phyloP scores from a whole-genome alignment of 2,329 filamentous ascomycete species.

The Pochonia chlamydosporia region DNA sequence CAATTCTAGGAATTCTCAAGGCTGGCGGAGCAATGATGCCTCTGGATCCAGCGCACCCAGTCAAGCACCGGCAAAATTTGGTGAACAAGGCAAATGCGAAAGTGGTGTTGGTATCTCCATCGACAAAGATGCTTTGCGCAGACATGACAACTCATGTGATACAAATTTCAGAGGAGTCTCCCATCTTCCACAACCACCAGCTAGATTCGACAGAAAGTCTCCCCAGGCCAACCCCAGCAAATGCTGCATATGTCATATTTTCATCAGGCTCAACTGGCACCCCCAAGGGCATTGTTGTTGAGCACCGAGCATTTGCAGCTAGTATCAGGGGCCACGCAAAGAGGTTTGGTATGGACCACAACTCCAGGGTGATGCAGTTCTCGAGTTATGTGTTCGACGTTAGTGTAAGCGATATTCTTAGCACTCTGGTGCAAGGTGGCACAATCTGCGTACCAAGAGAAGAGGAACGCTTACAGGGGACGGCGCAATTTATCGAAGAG shows the following conservation, averaged over 20 bases:
- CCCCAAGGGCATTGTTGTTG: background rate
- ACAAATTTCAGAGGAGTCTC: too few relatives aligned
- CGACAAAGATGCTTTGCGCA: too few relatives aligned
- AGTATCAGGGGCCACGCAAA: background rate
- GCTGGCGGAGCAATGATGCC: background rate
- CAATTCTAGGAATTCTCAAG: background rate
- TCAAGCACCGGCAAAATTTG: too few relatives aligned
- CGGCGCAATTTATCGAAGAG: slow-evolving; percentile 3
- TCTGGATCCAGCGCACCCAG: background rate
- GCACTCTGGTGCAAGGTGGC: slow-evolving; percentile 29
- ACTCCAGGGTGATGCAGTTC: slow-evolving; percentile 10
- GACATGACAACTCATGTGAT: too few relatives aligned
- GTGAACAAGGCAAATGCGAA: too few relatives aligned
- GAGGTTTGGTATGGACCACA: background rate
- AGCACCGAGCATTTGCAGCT: background rate
- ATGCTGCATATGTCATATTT: background rate
- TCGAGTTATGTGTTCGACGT: slow-evolving; percentile 33
- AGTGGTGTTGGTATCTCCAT: too few relatives aligned
- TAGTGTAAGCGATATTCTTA: slow-evolving; percentile 28
- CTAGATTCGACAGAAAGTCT: background rate
- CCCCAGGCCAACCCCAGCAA: background rate
- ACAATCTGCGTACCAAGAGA: slow-evolving; percentile 34
- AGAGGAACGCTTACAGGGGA: slow-evolving; percentile 21
- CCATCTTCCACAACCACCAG: background rate
- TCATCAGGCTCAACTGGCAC: background rate